Conservation (phyloP, 345 rosid species). For the Cardamine resedifolia region DNA sequence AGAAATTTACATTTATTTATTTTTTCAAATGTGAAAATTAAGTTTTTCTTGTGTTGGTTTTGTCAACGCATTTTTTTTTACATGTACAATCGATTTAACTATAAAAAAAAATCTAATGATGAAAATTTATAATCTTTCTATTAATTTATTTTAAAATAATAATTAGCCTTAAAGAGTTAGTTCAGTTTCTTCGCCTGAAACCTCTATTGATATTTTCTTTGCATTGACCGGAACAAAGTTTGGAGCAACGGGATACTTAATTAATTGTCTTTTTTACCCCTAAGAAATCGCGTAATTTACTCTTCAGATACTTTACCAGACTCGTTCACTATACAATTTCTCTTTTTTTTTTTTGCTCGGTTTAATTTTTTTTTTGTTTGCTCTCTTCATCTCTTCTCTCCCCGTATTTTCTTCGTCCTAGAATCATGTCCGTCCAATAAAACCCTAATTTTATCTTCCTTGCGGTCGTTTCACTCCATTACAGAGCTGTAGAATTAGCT, state of each 20-base stretch:
- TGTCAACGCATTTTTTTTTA: not conserved
- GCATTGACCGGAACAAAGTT: constrained; percentile 45
- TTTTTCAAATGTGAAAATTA: not conserved
- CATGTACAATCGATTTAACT: not conserved
- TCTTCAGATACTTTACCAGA: not conserved
- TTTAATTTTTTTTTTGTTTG: not conserved
- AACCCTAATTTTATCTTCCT: constrained; percentile 65
- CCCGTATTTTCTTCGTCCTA: constrained; percentile 30
- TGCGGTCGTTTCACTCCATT: constrained; percentile 39
- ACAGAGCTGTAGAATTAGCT: constrained; percentile 30
- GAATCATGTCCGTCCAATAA: constrained; percentile 57
- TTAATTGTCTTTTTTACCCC: not conserved
- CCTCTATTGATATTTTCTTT: constrained; percentile 38
- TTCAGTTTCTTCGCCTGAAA: constrained; percentile 27
- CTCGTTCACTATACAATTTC: constrained; percentile 2
- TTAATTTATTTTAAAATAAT: not conserved
- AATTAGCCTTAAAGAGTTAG: not conserved
- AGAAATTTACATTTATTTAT: not conserved
- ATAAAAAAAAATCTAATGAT: not conserved
- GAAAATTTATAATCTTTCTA: not conserved
- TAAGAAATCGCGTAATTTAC: not conserved
- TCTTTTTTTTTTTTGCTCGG: constrained; percentile 1
- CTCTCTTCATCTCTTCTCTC: constrained; percentile 1
- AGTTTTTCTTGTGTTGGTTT: not conserved
- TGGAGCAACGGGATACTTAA: constrained; percentile 28